Conservation (phyloP, 306 rosid genomes). For the Trichosanthes cucumerina region DNA sequence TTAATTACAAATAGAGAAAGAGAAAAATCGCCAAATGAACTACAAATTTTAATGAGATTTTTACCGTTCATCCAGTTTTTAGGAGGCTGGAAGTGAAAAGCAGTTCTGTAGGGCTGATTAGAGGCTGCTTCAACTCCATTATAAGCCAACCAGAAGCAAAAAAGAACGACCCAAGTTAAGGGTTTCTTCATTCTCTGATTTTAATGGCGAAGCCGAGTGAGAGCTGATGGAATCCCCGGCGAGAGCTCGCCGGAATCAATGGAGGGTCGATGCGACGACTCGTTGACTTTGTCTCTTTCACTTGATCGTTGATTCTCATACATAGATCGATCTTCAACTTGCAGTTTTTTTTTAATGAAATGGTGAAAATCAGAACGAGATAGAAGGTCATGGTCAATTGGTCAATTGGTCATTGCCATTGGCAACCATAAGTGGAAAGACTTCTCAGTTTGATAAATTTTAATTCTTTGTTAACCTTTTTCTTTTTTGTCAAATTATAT, state of each 20-base stretch:
- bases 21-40: background rate
- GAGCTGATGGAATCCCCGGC: background rate
- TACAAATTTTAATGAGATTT: background rate
- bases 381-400: background rate
- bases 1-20: background rate
- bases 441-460: background rate
- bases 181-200: background rate
- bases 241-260: background rate
- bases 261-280: background rate
- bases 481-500: too few species aligned
- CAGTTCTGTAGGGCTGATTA: conserved; percentile 33
- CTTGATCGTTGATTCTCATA: background rate
- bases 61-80: conserved; percentile 46
- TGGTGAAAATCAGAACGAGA: background rate
- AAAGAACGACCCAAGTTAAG: background rate
- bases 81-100: conserved; percentile 47
- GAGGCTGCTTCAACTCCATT: conserved; percentile 10
- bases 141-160: conserved; percentile 6
- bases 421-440: background rate
- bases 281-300: background rate
- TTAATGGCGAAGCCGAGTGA: background rate
- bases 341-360: background rate
- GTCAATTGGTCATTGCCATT: background rate
- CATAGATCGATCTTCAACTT: background rate
- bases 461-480: too few species aligned